Evolutionary conservation across 1,284 basidiomycete species (phyloP).

Genomic region (Cystobasidium sp.): DNA sequence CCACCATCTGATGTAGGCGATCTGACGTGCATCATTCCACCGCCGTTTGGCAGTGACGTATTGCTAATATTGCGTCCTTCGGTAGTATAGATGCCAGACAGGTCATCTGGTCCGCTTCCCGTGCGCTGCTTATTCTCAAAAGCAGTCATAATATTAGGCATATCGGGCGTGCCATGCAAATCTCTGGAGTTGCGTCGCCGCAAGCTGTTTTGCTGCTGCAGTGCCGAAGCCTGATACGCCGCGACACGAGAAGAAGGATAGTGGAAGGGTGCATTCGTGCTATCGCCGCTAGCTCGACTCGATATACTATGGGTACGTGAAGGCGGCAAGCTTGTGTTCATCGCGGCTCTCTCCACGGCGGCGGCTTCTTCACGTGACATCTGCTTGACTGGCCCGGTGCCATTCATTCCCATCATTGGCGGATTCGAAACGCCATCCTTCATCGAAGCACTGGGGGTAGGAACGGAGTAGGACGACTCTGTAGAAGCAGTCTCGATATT

Average conservation of each 20-base stretch:
- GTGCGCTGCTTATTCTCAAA: conserved; percentile 15
- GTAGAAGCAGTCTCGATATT: conserved; percentile 28
- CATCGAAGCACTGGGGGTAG: conserved; percentile 33
- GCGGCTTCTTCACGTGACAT: not conserved
- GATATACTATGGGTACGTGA: conserved; percentile 24
- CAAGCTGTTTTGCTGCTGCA: conserved; percentile 22
- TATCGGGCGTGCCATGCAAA: conserved; percentile 16
- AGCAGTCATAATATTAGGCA: conserved; percentile 40
- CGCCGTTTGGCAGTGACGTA: conserved; percentile 1
- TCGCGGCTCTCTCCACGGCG: conserved; percentile 1
- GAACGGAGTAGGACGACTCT: conserved; percentile 16
- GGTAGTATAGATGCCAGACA: conserved; percentile 25
- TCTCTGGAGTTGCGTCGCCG: conserved; percentile 12
- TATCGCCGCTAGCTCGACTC: conserved; percentile 28
- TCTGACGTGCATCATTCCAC: not conserved
- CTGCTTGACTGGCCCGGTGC: not conserved
- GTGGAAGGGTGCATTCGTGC: conserved; percentile 25
- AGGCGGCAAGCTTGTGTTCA: conserved; percentile 20
- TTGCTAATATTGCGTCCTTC: conserved; percentile 5
- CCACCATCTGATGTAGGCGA: conserved; percentile 24
- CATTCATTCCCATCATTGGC: not conserved
- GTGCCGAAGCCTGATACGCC: conserved; percentile 7
- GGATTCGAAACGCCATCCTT: conserved; percentile 9
- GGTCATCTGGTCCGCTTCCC: conserved; percentile 13
- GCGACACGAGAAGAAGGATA: conserved; percentile 31